These are phyloP conservation scores for Yamadazyma friedrichii DNA, from an alignment of 1,139 yeast genomes.

Conservation along the genomic window DNA sequence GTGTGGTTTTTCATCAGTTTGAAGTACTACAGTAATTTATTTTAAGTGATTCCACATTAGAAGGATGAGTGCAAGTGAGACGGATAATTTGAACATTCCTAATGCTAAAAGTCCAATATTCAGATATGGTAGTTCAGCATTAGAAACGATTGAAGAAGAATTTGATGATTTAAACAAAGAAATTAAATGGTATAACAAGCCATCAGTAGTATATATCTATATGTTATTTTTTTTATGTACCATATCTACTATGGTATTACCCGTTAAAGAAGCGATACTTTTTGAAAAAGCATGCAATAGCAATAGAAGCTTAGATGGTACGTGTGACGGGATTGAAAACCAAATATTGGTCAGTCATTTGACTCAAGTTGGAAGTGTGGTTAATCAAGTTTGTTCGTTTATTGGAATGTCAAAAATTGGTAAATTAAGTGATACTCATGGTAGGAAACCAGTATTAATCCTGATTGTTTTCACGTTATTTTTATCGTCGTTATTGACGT, in stretches of 20 bases:
- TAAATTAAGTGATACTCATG: slow-evolving; percentile 57
- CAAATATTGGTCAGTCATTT: slow-evolving; percentile 31
- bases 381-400: slow-evolving; percentile 22
- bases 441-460: slow-evolving; percentile 39
- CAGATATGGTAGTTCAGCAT: not conserved
- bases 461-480: slow-evolving; percentile 29
- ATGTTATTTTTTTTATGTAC: not conserved
- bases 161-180: not conserved
- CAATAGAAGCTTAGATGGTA: slow-evolving; percentile 5
- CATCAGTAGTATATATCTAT: not conserved
- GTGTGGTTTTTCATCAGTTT: too few relatives aligned
- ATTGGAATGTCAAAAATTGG: slow-evolving; percentile 47
- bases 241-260: not conserved
- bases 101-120: not conserved
- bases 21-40: too few relatives aligned
- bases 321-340: slow-evolving; percentile 26
- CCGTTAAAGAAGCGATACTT: slow-evolving; percentile 3
- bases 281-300: slow-evolving; percentile 8
- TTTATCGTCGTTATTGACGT: not conserved
- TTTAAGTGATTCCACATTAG: too few relatives aligned
- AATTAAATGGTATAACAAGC: not conserved
- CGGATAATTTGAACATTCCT: too few relatives aligned
- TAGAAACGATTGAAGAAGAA: slow-evolving; percentile 1
- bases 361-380: slow-evolving; percentile 16
- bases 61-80: too few relatives aligned